Evolutionary conservation across 139 green algal species (phyloP), one percentile per base, ranked within the genome.

Genomic region (Haematococcus lacustris): DNA sequence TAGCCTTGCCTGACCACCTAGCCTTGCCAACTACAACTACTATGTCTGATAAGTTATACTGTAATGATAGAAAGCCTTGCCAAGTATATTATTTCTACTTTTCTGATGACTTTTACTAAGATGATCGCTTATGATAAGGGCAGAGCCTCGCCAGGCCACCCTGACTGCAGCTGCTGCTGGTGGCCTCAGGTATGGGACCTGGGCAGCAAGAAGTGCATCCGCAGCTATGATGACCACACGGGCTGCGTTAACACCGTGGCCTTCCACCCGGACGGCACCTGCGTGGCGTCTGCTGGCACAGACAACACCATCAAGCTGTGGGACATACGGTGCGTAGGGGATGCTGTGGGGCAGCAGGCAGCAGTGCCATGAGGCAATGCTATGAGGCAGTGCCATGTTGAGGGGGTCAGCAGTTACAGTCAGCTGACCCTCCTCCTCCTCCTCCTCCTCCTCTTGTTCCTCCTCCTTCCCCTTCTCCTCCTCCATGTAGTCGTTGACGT

Each of bases 181-280:
- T 53, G 33, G 4, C 23, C 53, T 33, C 67, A 76, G 66, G 77
- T 96, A 13, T 97, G 91, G 91, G 92, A 97, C 79, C 62, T 95
- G n/a, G 64, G 78, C 57, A 87, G 75, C 35, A 84, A 88, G 34
- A 75, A 78, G 32, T 79, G 77, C n/a, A 74, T 93, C 32, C 77
- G 85, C 25, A 82, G 57, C 26, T 93, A 90, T 73, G 89, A 93
- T 38, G 85, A 90, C 63, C 80, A 83, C 47, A 68, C 80, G 17
- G 79, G 77, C 23, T 68, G 76, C 23, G 65, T 82, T 41, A 87
- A 92, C 61, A 87, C 85, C 50, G 85, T 91, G 26, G 76, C 81
- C 50, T 97, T 96, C 73, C 89, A 94, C 76, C 91, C 92, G 0
- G 91, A 96, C 64, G 92, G 91, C 64, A 94, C 88, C 17, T 95